These are phyloP conservation scores for Hypoxylon sp. DNA, from an alignment of 2,329 filamentous ascomycete genomes.

Conservation along the genomic window DNA sequence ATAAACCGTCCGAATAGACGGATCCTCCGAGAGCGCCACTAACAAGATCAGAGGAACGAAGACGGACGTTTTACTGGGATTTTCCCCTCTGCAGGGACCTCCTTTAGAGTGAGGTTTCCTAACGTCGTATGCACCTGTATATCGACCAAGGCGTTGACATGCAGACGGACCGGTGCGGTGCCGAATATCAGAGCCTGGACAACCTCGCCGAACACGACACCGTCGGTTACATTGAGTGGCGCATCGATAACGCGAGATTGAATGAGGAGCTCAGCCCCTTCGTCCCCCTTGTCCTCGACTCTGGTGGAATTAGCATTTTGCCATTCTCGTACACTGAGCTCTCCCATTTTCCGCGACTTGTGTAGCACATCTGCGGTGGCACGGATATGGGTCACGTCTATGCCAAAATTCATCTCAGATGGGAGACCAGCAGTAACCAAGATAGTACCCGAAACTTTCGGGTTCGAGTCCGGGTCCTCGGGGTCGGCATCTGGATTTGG, in stretches of 20 bases:
- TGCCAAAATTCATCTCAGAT: slow-evolving; percentile 85
- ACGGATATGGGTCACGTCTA: slow-evolving; percentile 81
- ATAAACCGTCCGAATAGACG: slow-evolving; percentile 41
- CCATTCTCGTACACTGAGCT: slow-evolving; percentile 84
- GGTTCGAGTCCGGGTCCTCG: slow-evolving; percentile 76
- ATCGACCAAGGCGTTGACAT: slow-evolving; percentile 84
- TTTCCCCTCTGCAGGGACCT: slow-evolving; percentile 86
- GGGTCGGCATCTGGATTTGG: slow-evolving; percentile 85
- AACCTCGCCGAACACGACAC: slow-evolving; percentile 81
- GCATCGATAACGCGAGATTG: slow-evolving; percentile 81
- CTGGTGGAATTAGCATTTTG: slow-evolving; percentile 85
- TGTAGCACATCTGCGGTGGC: slow-evolving; percentile 87
- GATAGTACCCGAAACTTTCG: slow-evolving; percentile 85
- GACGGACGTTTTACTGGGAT: slow-evolving; percentile 95
- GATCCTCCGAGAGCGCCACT: slow-evolving; percentile 52
- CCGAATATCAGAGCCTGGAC: slow-evolving; percentile 86
- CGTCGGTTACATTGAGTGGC: slow-evolving; percentile 84
- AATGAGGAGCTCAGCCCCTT: slow-evolving; percentile 76
- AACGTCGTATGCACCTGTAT: slow-evolving; percentile 85
- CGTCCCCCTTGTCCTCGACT: slow-evolving; percentile 67
- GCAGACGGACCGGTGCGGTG: slow-evolving; percentile 74
- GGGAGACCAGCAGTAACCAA: slow-evolving; percentile 83
- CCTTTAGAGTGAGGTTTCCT: slow-evolving; percentile 82
- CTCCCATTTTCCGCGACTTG: slow-evolving; percentile 80
- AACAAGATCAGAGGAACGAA: slow-evolving; percentile 62